Evolutionary conservation across 768 basidiomycete genomes (phyloP).

Genomic region (Candolleomyces eurysporus): DNA sequence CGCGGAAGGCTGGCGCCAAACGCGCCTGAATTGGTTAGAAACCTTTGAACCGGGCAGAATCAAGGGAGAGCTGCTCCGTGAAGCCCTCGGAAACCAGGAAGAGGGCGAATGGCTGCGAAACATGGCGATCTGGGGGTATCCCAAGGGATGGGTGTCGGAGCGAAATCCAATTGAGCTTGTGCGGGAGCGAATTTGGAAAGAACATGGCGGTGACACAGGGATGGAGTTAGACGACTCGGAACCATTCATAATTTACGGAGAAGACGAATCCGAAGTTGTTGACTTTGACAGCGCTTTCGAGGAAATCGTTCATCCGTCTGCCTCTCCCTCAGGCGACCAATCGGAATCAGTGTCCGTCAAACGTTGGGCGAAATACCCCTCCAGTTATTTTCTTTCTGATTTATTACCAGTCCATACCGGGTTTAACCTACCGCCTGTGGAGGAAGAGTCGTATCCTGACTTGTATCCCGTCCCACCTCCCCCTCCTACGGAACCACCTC

Average conservation of each 20-base stretch:
- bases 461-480: conserved; percentile 23
- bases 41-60: conserved; percentile 60
- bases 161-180: conserved; percentile 55
- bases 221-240: conserved; percentile 19
- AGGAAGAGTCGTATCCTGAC: conserved; percentile 13
- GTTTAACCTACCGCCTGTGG: conserved; percentile 31
- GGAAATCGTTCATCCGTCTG: background rate
- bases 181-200: conserved; percentile 44
- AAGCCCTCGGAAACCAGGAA: conserved; percentile 47
- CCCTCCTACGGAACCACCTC: conserved; percentile 32
- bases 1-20: conserved; percentile 54
- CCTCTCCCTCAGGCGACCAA: background rate
- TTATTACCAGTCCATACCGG: conserved; percentile 54
- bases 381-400: conserved; percentile 54
- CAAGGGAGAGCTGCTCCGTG: conserved; percentile 43
- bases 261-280: conserved; percentile 34
- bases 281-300: conserved; percentile 21
- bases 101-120: conserved; percentile 55
- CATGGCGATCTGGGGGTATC: conserved; percentile 75
- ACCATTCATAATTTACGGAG: conserved; percentile 34
- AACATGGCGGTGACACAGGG: conserved; percentile 27
- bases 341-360: conserved; percentile 7
- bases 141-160: conserved; percentile 60
- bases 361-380: conserved; percentile 67
- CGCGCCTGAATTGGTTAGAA: conserved; percentile 60